Base-by-base conservation (phyloP, 805 yeast genomes). In the Barnettozyma californica region DNA sequence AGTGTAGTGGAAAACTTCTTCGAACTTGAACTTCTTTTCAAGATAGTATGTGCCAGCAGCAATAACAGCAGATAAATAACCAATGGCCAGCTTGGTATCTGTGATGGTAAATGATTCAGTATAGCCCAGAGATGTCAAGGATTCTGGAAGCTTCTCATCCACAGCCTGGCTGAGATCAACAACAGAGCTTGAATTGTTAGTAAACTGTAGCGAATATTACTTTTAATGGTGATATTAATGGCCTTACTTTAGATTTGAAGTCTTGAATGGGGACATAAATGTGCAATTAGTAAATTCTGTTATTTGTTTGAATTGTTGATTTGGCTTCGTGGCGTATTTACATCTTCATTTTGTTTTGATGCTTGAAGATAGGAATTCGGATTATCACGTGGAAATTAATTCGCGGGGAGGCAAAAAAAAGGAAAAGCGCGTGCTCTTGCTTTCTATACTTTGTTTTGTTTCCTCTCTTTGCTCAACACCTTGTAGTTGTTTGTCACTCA, bases 31-130 rank as follows among this genome's bases (percentile, higher is more conserved):
- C 50, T 77, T 75, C 63, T 78, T 79, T 54, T 80, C 86, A 38
- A 76, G 54, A 19, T 66, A 60, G 56, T 70, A 80, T 44, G 81
- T 71, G 2, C 63, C 56, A 4, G 69, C 84, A 9, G 83, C 79
- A 16, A 77, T 63, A 1, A 65, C 60, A 8, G 75, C 83, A 27
- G 78, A 74, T 18, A 70, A 53, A 49, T 74, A 71, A 1, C 84
- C 84, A 45, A 80, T 63, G 6, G 70, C 75, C 41, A 80, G 62
- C 58, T 75, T 78, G 16, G 69, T 58, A 59, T 80, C 86, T 25
- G 54, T 60, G 11, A 75, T 54, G 8, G 53, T 49, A 51, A 73
- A 73, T 10, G 73, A 66, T 53, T 76, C 73, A 8, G 63, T 64
- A 56, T 67, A 76, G 4, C 78, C 79, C 27, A 76, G 20, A 33